Conservation (phyloP, 768 basidiomycete species). For the Suillus sp. region DNA sequence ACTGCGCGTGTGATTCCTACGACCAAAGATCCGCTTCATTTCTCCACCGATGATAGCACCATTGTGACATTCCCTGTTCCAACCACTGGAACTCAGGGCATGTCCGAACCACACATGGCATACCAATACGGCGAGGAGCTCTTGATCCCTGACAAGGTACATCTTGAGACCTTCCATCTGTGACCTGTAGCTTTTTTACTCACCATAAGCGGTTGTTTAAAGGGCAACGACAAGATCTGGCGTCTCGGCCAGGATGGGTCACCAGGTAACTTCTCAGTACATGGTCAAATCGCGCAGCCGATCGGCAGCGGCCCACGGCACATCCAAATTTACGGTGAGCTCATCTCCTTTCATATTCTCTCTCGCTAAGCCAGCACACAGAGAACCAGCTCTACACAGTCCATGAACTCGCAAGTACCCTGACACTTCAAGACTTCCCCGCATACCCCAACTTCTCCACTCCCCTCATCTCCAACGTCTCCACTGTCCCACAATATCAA, state of each 20-base stretch:
- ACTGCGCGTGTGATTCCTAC: conserved; percentile 57
- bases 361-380: conserved; percentile 23
- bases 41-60: conserved; percentile 33
- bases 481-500: conserved; percentile 47
- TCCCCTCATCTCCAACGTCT: conserved; percentile 50
- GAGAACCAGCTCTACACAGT: conserved; percentile 53
- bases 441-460: conserved; percentile 50
- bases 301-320: conserved; percentile 67
- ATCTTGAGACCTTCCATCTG: conserved; percentile 18
- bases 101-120: conserved; percentile 70
- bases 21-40: conserved; percentile 37
- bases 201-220: neutral
- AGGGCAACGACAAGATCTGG: conserved; percentile 76
- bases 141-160: conserved; percentile 65
- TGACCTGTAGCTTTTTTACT: neutral
- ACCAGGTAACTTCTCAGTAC: conserved; percentile 51
- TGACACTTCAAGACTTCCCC: conserved; percentile 57
- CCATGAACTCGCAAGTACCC: conserved; percentile 57
- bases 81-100: conserved; percentile 25
- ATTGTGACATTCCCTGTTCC: conserved; percentile 57
- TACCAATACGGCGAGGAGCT: conserved; percentile 57
- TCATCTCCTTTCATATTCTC: neutral
- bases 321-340: conserved; percentile 39
- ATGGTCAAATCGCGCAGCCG: conserved; percentile 62
- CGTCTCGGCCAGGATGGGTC: conserved; percentile 48